These are phyloP conservation scores for Citrullus mucosospermus DNA, from an alignment of 306 rosid species.

Conservation along the genomic window DNA sequence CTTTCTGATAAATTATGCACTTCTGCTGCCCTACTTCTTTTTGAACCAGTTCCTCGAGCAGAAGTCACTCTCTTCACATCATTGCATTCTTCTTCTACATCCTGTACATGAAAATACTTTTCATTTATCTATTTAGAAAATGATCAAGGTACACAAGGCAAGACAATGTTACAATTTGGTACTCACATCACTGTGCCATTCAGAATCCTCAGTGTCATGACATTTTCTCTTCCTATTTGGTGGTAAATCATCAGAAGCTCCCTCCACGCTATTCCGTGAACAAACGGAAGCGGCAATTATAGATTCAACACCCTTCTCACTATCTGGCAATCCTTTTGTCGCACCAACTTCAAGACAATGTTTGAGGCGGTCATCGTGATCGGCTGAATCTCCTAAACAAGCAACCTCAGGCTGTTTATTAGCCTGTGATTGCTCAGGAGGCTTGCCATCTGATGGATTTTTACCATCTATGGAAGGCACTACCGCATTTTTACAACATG, in stretches of 20 bases:
- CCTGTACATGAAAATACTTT: conserved; percentile 35
- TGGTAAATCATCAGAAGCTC: conserved; percentile 30
- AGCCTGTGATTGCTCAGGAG: conserved; percentile 34
- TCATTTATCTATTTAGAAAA: neutral
- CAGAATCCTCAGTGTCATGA: conserved; percentile 65
- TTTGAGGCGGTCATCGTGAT: conserved; percentile 27
- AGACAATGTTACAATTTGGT: conserved; percentile 10
- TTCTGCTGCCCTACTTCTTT: conserved; percentile 78
- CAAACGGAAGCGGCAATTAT: conserved; percentile 62
- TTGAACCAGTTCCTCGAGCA: conserved; percentile 41
- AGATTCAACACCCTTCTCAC: conserved; percentile 33
- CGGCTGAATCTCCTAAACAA: conserved; percentile 31
- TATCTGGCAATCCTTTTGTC: conserved; percentile 20
- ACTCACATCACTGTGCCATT: conserved; percentile 81
- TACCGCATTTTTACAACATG: conserved; percentile 27
- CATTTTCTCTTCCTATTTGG: conserved; percentile 39
- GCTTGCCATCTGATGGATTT: conserved; percentile 26
- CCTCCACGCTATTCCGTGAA: conserved; percentile 54
- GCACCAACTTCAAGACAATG: conserved; percentile 33
- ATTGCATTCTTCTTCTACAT: conserved; percentile 57
- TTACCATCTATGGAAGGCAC: conserved; percentile 34
- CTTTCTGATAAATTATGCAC: conserved; percentile 90
- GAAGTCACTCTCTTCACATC: conserved; percentile 32
- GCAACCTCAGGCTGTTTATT: conserved; percentile 29
- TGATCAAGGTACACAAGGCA: neutral